A percentile compares a stretch with the other conserved stretches of the same genome.
These are phyloP conservation scores for Pseudogymnoascus sp. DNA, from an alignment of 2,329 filamentous ascomycete genomes.

Conservation along the genomic window DNA sequence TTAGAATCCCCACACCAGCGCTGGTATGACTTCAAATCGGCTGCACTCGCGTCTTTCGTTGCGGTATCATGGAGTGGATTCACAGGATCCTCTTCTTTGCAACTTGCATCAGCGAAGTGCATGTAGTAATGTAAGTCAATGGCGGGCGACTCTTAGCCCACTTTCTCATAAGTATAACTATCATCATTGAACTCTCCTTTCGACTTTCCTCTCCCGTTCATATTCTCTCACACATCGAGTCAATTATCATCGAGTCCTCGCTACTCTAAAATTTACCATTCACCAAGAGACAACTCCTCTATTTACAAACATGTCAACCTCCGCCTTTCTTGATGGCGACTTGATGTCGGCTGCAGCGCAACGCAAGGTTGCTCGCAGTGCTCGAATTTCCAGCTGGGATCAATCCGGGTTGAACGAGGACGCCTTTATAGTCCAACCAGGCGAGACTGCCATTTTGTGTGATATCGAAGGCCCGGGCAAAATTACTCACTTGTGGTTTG, in stretches of 20 bases:
- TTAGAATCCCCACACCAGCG: background rate
- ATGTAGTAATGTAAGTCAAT: background rate
- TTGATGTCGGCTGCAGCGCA: conserved; percentile 15
- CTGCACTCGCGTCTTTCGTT: background rate
- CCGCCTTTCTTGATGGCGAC: background rate
- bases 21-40: background rate
- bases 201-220: background rate
- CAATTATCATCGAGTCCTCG: background rate
- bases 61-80: background rate
- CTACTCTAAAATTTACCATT: background rate
- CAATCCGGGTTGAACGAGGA: conserved; percentile 28
- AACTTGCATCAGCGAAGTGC: background rate
- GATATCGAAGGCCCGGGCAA: conserved; percentile 28
- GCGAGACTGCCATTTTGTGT: conserved; percentile 25
- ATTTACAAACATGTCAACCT: background rate
- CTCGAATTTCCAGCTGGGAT: conserved; percentile 27
- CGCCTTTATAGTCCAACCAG: conserved; percentile 26
- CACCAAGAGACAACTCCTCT: background rate
- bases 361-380: conserved; percentile 22
- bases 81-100: background rate
- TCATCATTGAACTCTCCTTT: background rate
- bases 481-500: conserved; percentile 29
- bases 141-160: background rate
- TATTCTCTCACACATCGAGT: background rate
- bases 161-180: background rate